Evolutionary conservation across 768 basidiomycete genomes (phyloP).

Genomic region (Kwoniella dendrophila): DNA sequence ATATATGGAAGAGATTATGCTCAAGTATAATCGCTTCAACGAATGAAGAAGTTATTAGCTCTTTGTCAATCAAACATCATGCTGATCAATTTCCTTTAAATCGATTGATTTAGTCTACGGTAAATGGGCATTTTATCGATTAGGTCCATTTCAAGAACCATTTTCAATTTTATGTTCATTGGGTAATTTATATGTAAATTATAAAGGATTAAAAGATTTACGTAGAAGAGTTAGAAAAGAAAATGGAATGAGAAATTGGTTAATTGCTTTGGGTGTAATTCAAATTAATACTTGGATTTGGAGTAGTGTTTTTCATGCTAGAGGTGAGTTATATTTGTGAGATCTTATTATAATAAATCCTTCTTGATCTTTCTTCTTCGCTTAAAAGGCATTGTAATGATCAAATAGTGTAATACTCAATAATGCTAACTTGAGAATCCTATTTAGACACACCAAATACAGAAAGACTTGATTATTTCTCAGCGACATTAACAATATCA

Average conservation of each 20-base stretch:
- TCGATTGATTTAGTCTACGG: conserved; percentile 75
- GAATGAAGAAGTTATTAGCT: no score
- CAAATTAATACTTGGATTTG: conserved; percentile 91
- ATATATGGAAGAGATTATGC: no score
- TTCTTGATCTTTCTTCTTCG: no score
- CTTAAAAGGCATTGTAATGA: no score
- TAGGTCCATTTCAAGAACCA: conserved; percentile 90
- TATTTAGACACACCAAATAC: conserved; percentile 73
- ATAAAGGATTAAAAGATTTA: conserved; percentile 60
- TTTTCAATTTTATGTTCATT: conserved; percentile 86
- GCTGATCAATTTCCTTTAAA: background rate
- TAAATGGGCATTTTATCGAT: conserved; percentile 95
- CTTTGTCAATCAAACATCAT: no score
- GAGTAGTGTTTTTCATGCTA: conserved; percentile 86
- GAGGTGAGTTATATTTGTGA: conserved; percentile 74
- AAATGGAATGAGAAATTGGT: conserved; percentile 46
- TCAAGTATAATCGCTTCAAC: no score
- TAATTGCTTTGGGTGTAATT: conserved; percentile 60
- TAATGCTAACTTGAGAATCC: background rate
- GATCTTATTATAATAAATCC: no score
- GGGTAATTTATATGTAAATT: conserved; percentile 78
- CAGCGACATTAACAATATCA: conserved; percentile 80
- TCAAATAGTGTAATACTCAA: background rate
- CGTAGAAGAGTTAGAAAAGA: conserved; percentile 40
- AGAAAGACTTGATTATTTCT: conserved; percentile 93